Evolutionary conservation across 2,329 filamentous ascomycete genomes (phyloP), one percentile per base, ranked within the genome.

Genomic region (Salinomyces thailandicus): DNA sequence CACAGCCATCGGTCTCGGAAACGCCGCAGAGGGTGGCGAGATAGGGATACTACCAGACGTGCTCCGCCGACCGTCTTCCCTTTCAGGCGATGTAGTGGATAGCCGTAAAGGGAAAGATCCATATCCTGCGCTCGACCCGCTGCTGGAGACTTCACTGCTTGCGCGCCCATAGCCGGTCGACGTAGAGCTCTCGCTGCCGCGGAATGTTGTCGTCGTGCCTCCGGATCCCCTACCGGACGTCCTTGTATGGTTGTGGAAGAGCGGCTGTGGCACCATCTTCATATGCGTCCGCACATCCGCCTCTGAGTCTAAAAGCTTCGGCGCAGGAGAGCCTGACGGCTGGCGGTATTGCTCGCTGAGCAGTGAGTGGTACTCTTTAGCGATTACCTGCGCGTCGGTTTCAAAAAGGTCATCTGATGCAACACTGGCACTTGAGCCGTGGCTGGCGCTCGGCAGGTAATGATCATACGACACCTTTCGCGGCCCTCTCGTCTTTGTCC

Each of bases 11-110:
- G 11, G 11, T 14, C 15, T 30, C 14, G 27, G 27, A 9, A 30
- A 3, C 11, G 27, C 3, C 8, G 27, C 27, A n/a, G 37, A 36
- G 2, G 53, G 54, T 32, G 55, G 53, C 12, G 55, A 58, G 18
- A 58, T 57, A 2, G 53, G 52, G 19, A 56, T 57, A 11, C 44
- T 47, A 3, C 55, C 53, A 26, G 49, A 53, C 8, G 50, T 54
- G 34, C 52, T 56, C 4, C 44, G 37, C 12, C 44, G 33, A 18
- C 30, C 9, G 4, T n/a, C 31, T 15, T 36, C 43, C 16, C 26
- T 14, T 9, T 30, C 16, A n/a, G 11, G 12, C 13, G 29, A 32
- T 31, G 35, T 33, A 13, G 37, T 17, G 2, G 50, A 51, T 9
- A 52, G 38, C 6, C 45, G 36, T 7, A 49, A 35, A n/a, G 41